Evolutionary conservation across 371 early-diverging fungal species (phyloP).

Genomic region (Apophysomyces ossiformis): DNA sequence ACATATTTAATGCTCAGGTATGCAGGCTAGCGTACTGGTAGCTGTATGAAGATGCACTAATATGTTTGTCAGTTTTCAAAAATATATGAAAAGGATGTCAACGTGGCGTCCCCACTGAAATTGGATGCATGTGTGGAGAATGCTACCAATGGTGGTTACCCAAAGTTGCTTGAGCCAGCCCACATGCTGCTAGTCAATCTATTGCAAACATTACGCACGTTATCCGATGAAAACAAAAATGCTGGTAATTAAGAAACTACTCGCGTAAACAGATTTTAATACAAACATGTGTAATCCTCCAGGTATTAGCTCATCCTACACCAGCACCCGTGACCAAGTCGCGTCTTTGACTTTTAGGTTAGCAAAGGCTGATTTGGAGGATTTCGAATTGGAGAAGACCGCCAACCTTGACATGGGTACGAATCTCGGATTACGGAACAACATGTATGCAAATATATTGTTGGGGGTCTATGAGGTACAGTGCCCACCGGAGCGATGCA

Average conservation of each 20-base stretch:
- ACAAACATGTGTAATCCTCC: background rate
- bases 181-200: slow-evolving; percentile 41
- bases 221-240: slow-evolving; percentile 7
- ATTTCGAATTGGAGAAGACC: slow-evolving; percentile 61
- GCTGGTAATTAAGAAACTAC: background rate
- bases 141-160: slow-evolving; percentile 39
- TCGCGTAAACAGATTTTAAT: background rate
- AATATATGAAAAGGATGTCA: slow-evolving; percentile 37
- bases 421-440: slow-evolving; percentile 54
- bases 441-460: slow-evolving; percentile 48
- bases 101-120: slow-evolving; percentile 39
- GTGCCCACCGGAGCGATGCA: no score
- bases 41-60: background rate
- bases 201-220: slow-evolving; percentile 27
- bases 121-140: slow-evolving; percentile 57
- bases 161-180: slow-evolving; percentile 42
- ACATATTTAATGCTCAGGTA: slow-evolving; percentile 60
- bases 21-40: background rate
- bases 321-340: slow-evolving; percentile 17
- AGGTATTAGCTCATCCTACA: slow-evolving; percentile 15
- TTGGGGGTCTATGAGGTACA: slow-evolving; percentile 58
- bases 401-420: slow-evolving; percentile 58
- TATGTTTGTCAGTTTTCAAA: slow-evolving; percentile 29
- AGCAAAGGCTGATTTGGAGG: slow-evolving; percentile 48
- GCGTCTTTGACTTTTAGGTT: slow-evolving; percentile 35